Conservation (phyloP, 2,329 filamentous ascomycete species). For the Diaporthe nobilis region DNA sequence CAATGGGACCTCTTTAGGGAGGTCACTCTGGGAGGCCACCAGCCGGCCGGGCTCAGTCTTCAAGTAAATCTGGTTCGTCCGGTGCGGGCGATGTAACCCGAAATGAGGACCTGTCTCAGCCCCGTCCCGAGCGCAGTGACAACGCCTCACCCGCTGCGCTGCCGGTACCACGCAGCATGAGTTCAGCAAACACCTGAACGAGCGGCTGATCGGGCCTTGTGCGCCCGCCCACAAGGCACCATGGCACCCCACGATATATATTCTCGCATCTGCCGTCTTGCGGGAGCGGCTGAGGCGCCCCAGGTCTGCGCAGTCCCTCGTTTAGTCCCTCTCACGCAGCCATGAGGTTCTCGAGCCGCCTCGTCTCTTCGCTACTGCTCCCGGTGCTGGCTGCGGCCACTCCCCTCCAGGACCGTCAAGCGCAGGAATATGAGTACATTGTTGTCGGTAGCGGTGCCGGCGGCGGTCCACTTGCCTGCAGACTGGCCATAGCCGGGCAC, state of each 20-base stretch:
- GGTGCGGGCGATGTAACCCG: conserved; percentile 27
- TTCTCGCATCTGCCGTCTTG: background rate
- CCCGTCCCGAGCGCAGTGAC: background rate
- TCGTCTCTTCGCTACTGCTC: conserved; percentile 17
- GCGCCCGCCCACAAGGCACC: background rate
- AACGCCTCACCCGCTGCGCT: conserved; percentile 16
- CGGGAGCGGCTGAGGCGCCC: no score
- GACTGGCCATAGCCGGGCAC: conserved; percentile 35
- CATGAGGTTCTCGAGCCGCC: conserved; percentile 19
- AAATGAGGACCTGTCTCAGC: conserved; percentile 15
- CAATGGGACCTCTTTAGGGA: conserved; percentile 15
- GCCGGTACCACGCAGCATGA: background rate
- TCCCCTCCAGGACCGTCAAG: conserved; percentile 25
- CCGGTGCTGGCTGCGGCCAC: conserved; percentile 22
- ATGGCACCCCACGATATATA: background rate
- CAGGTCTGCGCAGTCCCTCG: background rate
- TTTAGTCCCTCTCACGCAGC: background rate
- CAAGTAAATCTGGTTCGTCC: conserved; percentile 6
- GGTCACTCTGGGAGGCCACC: conserved; percentile 27
- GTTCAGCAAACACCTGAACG: background rate
- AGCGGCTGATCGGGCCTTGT: conserved; percentile 15
- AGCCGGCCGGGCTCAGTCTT: background rate
- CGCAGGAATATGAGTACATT: conserved; percentile 35
- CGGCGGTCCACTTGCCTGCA: conserved; percentile 37
- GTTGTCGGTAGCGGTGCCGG: conserved; percentile 39